phyloP scores from a whole-genome alignment of 495 filamentous ascomycete species.

The Elaphomyces granulatus region DNA sequence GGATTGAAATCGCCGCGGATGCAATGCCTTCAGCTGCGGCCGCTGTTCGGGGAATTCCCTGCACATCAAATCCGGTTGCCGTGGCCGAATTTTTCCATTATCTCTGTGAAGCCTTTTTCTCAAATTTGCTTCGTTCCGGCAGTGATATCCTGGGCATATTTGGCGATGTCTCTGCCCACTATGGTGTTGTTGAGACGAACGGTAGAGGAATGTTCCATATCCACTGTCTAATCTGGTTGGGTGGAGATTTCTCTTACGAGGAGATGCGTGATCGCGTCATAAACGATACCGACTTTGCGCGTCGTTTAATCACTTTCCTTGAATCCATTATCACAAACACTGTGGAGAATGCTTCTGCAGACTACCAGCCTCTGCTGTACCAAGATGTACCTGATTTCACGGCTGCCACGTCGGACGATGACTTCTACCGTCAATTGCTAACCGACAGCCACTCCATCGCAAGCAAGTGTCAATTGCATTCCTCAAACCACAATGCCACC shows the following conservation, averaged over 20 bases:
- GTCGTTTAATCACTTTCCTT: too few relatives aligned
- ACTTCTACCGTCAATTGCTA: too few relatives aligned
- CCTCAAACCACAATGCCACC: slow-evolving; percentile 5
- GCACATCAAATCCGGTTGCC: slow-evolving; percentile 1
- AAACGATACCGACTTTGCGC: too few relatives aligned
- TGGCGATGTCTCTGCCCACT: slow-evolving; percentile 7
- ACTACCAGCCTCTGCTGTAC: too few relatives aligned
- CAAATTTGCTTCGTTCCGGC: background rate
- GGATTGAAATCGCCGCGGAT: background rate
- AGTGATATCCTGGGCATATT: slow-evolving; percentile 1
- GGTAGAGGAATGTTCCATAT: slow-evolving; percentile 9
- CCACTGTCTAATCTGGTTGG: slow-evolving; percentile 3
- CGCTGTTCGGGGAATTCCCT: background rate
- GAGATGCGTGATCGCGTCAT: too few relatives aligned
- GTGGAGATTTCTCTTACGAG: slow-evolving; percentile 6
- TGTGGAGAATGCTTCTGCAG: too few relatives aligned
- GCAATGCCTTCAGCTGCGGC: background rate
- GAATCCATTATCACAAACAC: too few relatives aligned
- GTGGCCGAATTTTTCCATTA: slow-evolving; percentile 7
- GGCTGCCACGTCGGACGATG: too few relatives aligned
- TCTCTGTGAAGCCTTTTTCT: slow-evolving; percentile 2
- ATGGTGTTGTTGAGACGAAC: slow-evolving; percentile 10
- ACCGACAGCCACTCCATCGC: too few relatives aligned
- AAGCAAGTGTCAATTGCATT: slow-evolving; percentile 9
- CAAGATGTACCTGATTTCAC: too few relatives aligned